Conservation (phyloP, 805 yeast species). For the Wickerhamomyces bisporus region DNA sequence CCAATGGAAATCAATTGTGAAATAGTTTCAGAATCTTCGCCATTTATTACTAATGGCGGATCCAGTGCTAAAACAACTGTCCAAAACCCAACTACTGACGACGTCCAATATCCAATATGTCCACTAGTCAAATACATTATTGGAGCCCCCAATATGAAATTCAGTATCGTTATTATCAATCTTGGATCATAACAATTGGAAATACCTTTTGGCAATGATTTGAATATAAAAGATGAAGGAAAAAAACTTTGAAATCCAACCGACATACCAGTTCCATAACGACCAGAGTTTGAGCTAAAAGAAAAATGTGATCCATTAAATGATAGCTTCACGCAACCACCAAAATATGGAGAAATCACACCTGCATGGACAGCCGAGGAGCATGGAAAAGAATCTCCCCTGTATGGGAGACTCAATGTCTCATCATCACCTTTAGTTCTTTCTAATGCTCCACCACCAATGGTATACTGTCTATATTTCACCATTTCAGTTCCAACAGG, state of each 20-base stretch:
- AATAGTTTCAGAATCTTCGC: conserved; percentile 44
- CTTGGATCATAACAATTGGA: conserved; percentile 70
- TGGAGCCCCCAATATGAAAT: conserved; percentile 59
- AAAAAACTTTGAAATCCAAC: conserved; percentile 65
- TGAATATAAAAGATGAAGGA: conserved; percentile 68
- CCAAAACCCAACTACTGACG: conserved; percentile 73
- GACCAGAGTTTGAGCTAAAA: conserved; percentile 47
- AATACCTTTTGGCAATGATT: conserved; percentile 31
- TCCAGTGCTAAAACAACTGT: conserved; percentile 70
- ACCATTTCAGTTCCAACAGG: conserved; percentile 67
- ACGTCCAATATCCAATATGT: conserved; percentile 54
- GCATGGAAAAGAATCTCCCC: conserved; percentile 88
- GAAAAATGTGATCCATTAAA: conserved; percentile 46
- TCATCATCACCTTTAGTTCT: conserved; percentile 14
- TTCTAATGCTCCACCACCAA: conserved; percentile 64
- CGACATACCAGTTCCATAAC: conserved; percentile 43
- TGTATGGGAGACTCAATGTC: conserved; percentile 56
- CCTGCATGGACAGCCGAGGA: conserved; percentile 91
- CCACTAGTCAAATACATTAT: conserved; percentile 47
- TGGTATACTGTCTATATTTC: conserved; percentile 64
- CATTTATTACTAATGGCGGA: conserved; percentile 64
- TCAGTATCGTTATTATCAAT: conserved; percentile 46
- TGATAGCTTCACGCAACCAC: conserved; percentile 70
- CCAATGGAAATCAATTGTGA: conserved; percentile 66
- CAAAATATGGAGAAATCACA: conserved; percentile 59